phyloP scores from a whole-genome alignment of 2,329 filamentous ascomycete genomes.

The Neonectria neomacrospora region DNA sequence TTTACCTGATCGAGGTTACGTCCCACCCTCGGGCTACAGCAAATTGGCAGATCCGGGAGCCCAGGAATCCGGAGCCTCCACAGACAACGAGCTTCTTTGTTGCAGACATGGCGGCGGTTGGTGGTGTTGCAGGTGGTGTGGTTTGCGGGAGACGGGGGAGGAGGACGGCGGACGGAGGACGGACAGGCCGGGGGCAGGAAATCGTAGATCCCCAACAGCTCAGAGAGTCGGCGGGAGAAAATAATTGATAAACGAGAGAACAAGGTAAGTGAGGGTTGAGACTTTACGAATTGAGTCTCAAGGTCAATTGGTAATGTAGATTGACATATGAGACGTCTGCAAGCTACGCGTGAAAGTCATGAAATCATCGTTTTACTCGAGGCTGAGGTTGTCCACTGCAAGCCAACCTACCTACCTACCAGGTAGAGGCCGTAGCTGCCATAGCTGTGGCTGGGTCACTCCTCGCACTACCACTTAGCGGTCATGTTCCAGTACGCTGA shows the following conservation, averaged over 20 bases:
- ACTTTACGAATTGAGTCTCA: constrained; percentile 27
- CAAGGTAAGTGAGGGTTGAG: neutral
- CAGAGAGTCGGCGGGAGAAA: neutral
- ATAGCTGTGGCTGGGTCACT: neutral
- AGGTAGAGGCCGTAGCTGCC: neutral
- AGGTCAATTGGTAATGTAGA: constrained; percentile 8
- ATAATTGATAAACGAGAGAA: neutral
- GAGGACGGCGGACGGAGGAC: neutral
- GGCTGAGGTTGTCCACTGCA: constrained; percentile 32
- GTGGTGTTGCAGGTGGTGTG: constrained; percentile 36
- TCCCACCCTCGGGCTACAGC: constrained; percentile 89
- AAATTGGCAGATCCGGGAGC: constrained; percentile 88
- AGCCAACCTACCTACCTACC: too few species aligned
- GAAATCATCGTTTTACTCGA: constrained; percentile 43
- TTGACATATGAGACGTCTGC: constrained; percentile 12
- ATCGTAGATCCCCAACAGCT: neutral
- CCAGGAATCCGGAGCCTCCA: constrained; percentile 93
- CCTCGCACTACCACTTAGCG: neutral
- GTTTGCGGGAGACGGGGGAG: constrained; percentile 28
- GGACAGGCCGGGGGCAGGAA: neutral
- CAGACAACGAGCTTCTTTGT: constrained; percentile 88
- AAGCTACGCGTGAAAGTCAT: constrained; percentile 38
- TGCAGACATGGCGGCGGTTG: constrained; percentile 59
- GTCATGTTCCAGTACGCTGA: neutral
- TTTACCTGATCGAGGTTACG: constrained; percentile 89